Evolutionary conservation across 2,329 filamentous ascomycete species (phyloP).

Genomic region (Fusarium lyarnte): DNA sequence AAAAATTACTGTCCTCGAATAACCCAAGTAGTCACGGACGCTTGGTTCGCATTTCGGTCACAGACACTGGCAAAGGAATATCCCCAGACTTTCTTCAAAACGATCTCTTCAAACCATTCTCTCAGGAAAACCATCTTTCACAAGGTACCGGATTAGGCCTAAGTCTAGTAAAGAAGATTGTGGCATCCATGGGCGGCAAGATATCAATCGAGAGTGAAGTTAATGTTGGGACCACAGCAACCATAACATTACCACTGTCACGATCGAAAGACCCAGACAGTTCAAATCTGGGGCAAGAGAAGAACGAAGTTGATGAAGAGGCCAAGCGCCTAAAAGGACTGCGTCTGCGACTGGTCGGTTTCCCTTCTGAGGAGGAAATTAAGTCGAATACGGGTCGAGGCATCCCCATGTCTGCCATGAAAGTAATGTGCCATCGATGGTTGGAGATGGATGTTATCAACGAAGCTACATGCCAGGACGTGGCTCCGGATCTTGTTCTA

Average conservation of each 20-base stretch:
- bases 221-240: slow-evolving; percentile 50
- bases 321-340: slow-evolving; percentile 44
- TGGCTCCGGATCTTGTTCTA: slow-evolving; percentile 44
- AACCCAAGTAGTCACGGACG: background rate
- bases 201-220: slow-evolving; percentile 63
- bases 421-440: slow-evolving; percentile 32
- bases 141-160: slow-evolving; percentile 72
- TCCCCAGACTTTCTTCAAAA: slow-evolving; percentile 69
- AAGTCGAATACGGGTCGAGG: background rate
- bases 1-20: slow-evolving; percentile 11
- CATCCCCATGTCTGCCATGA: slow-evolving; percentile 28
- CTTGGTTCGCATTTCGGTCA: slow-evolving; percentile 56
- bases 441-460: slow-evolving; percentile 34
- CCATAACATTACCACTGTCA: slow-evolving; percentile 46
- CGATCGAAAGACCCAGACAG: background rate
- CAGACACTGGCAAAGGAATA: slow-evolving; percentile 74
- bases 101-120: slow-evolving; percentile 71
- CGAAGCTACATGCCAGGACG: background rate
- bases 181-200: slow-evolving; percentile 66
- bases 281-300: slow-evolving; percentile 11
- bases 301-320: slow-evolving; percentile 44
- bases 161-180: slow-evolving; percentile 69
- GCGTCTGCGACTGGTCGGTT: slow-evolving; percentile 35
- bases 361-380: slow-evolving; percentile 11
- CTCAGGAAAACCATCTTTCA: slow-evolving; percentile 69